Conservation (phyloP, 2,329 filamentous ascomycete genomes). For the Harringtonia aguacate region DNA sequence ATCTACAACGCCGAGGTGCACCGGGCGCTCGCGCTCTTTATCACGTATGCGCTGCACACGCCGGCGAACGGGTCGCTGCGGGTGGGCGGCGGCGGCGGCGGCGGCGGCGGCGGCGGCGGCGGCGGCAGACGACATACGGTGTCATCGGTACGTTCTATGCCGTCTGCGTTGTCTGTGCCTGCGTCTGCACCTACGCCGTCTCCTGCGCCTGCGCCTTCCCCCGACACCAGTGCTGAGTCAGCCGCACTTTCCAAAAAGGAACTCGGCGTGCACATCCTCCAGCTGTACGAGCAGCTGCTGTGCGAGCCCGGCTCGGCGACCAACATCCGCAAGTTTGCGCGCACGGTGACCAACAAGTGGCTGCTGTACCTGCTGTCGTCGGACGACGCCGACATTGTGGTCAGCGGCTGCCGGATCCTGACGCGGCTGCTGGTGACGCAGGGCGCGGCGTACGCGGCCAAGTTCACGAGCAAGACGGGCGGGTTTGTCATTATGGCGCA, state of each 20-base stretch:
- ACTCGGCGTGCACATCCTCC: conserved; percentile 63
- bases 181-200: conserved; percentile 22
- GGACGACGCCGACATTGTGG: conserved; percentile 70
- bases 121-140: no score
- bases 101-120: no score
- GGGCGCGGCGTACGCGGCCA: conserved; percentile 69
- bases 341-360: conserved; percentile 96
- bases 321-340: conserved; percentile 78
- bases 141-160: no score
- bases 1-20: conserved; percentile 78
- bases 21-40: conserved; percentile 77
- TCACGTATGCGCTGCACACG: conserved; percentile 77
- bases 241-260: conserved; percentile 50
- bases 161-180: no score
- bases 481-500: conserved; percentile 81
- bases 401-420: conserved; percentile 72
- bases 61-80: conserved; percentile 31
- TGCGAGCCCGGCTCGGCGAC: conserved; percentile 59
- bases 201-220: not conserved
- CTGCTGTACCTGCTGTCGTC: conserved; percentile 84
- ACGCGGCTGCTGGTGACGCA: conserved; percentile 75
- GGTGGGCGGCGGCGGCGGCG: no score
- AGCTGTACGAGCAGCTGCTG: conserved; percentile 66
- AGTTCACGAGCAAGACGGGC: conserved; percentile 73
- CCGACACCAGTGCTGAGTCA: not conserved